Percentiles rank a stretch among this genome's conserved stretches.
These are phyloP conservation scores for Brassica rapa DNA, from an alignment of 345 rosid species.

Conservation along the genomic window DNA sequence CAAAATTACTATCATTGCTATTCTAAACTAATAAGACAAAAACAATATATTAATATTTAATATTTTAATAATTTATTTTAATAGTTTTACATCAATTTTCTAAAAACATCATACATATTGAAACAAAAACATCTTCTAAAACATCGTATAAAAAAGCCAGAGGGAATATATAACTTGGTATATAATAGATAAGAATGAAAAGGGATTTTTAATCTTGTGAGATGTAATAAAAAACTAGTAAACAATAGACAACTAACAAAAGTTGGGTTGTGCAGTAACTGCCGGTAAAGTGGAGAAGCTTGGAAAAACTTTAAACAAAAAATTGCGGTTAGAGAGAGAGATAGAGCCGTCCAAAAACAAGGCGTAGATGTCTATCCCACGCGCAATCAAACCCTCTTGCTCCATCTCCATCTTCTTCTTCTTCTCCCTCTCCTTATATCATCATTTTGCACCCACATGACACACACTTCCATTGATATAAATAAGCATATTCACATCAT, in stretches of 20 bases:
- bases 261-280: conserved; percentile 26
- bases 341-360: conserved; percentile 93
- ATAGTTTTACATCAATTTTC: too few relatives aligned
- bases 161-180: too few relatives aligned
- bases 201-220: neutral
- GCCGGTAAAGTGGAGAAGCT: conserved; percentile 40
- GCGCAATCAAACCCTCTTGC: conserved; percentile 68
- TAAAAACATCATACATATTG: too few relatives aligned
- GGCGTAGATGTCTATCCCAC: conserved; percentile 69
- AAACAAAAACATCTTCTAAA: too few relatives aligned
- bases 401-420: conserved; percentile 30
- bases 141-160: too few relatives aligned
- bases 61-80: too few relatives aligned
- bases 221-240: conserved; percentile 19
- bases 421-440: conserved; percentile 32
- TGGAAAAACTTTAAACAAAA: conserved; percentile 55
- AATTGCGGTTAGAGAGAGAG: conserved; percentile 50
- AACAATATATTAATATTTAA: too few relatives aligned
- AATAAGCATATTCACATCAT: conserved; percentile 24
- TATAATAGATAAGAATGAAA: neutral
- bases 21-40: too few relatives aligned
- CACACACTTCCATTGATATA: conserved; percentile 34
- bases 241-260: conserved; percentile 10
- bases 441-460: conserved; percentile 34
- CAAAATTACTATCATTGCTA: too few relatives aligned